Base-by-base conservation (phyloP, 2,329 filamentous ascomycete species). In the Aspergillus chevalieri region DNA sequence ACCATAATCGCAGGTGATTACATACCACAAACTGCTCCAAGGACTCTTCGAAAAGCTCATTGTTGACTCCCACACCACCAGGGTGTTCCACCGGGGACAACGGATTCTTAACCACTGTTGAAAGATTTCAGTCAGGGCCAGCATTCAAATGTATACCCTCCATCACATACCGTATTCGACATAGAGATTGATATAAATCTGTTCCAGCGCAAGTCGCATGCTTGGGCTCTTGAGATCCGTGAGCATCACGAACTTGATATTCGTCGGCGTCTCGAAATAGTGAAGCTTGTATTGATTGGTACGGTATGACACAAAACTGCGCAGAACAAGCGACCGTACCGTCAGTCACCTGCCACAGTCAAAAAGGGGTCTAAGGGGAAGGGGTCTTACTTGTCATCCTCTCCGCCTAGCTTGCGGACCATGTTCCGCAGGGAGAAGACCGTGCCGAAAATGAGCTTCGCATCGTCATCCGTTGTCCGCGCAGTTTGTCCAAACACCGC, bases 121-220 rank as follows among this genome's bases (percentile, higher is more conserved):
- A 47, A 22, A 43, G 24, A 49, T 41, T 34, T 21, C 19, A 49
- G 52, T 57, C 39, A 60, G 49, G 30, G 42, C n/a, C 8, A n/a
- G 8, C 2, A 26, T 15, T 42, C 14, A 22, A 14, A 8, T 14
- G 33, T 17, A 43, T 30, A 15, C 4, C 10, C 10, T 30, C 26
- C 26, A 22, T 30, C 41, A 61, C 61, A 14, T 70, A 89, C 87
- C 86, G 63, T 93, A 98, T 74, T 98, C 93, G 15, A 98, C 92
- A 75, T 93, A 98, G 21, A 97, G 81, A 68, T 95, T 97, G 51
- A 96, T 94, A 70, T 96, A 98, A 55, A 98, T 96, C 78, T 98
- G 93, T 68, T 98, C 91, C 63, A 98, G 74, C 19, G 95, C 92
- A 61, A 94, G 89, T 42, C 91, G 83, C 83, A 98, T 92, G 71